A percentile compares a stretch with the other conserved stretches of the same genome.
These are phyloP conservation scores for Euphorbia peplus DNA, from an alignment of 345 rosid species.

Conservation along the genomic window DNA sequence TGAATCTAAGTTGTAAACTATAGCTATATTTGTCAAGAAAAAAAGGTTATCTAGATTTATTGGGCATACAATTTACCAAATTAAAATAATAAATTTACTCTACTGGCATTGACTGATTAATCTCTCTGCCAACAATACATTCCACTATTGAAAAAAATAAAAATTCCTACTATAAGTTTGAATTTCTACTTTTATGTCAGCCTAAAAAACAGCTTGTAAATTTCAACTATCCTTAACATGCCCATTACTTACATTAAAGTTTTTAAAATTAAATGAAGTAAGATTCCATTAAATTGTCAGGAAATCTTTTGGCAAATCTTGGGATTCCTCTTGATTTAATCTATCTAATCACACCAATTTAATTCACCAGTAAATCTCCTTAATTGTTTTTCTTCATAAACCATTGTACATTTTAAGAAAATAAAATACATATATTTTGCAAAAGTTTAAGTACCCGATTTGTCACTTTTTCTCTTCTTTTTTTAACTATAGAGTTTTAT, in stretches of 20 bases:
- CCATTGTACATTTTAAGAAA: slow-evolving; percentile 10
- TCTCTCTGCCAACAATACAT: not conserved
- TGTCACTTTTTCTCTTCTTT: no score
- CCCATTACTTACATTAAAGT: not conserved
- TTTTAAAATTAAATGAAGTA: not conserved
- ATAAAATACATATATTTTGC: not conserved
- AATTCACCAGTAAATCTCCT: not conserved
- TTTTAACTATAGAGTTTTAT: no score
- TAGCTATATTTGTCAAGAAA: not conserved
- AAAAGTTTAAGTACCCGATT: no score
- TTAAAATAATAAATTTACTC: not conserved
- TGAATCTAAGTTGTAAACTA: not conserved
- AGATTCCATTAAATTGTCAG: slow-evolving; percentile 33
- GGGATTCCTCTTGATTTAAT: slow-evolving; percentile 32
- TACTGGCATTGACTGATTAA: not conserved
- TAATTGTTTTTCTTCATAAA: slow-evolving; percentile 4
- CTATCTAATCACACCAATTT: slow-evolving; percentile 25
- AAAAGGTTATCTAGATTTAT: not conserved
- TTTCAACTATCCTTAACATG: not conserved
- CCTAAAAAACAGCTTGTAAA: slow-evolving; percentile 12
- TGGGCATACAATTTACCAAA: not conserved
- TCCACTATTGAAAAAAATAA: not conserved
- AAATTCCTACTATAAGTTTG: slow-evolving; percentile 1
- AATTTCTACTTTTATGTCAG: slow-evolving; percentile 23
- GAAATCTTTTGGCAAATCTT: slow-evolving; percentile 35